phyloP scores from a whole-genome alignment of 1,284 basidiomycete species.

The Apiotrichum gamsii region DNA sequence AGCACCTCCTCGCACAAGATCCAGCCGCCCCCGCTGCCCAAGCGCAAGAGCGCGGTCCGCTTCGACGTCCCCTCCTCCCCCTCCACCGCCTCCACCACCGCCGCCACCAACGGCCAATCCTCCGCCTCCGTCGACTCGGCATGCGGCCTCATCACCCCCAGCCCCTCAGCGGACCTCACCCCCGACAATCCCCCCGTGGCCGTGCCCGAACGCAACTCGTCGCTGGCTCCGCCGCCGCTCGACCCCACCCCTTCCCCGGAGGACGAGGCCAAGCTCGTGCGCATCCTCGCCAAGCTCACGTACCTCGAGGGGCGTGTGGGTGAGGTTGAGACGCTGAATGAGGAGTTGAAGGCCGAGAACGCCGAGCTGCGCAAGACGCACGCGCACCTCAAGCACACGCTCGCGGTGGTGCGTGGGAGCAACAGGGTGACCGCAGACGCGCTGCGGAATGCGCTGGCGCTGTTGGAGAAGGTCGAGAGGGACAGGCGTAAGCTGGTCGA shows the following conservation, averaged over 20 bases:
- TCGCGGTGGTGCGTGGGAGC: neutral
- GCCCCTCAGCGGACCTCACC: too few species aligned
- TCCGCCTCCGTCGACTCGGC: too few species aligned
- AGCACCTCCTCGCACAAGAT: too few species aligned
- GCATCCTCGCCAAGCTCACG: conserved; percentile 1
- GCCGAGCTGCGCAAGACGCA: neutral
- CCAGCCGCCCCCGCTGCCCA: too few species aligned
- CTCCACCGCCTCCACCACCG: too few species aligned
- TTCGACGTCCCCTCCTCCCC: too few species aligned
- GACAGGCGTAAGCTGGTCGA: neutral
- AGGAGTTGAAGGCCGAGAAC: neutral
- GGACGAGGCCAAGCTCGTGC: neutral
- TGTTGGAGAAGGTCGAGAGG: neutral
- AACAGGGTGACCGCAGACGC: neutral
- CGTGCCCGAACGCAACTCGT: too few species aligned
- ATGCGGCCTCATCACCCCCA: too few species aligned
- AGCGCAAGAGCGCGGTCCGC: too few species aligned
- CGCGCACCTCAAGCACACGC: neutral
- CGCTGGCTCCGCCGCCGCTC: too few species aligned
- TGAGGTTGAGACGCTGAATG: neutral
- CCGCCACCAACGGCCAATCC: too few species aligned
- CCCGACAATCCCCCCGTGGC: too few species aligned
- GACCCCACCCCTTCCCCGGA: neutral
- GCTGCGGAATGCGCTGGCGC: neutral
- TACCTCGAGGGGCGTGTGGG: conserved; percentile 1